These are phyloP conservation scores for Penicillium robsamsonii DNA, from an alignment of 495 filamentous ascomycete species.

Conservation along the genomic window DNA sequence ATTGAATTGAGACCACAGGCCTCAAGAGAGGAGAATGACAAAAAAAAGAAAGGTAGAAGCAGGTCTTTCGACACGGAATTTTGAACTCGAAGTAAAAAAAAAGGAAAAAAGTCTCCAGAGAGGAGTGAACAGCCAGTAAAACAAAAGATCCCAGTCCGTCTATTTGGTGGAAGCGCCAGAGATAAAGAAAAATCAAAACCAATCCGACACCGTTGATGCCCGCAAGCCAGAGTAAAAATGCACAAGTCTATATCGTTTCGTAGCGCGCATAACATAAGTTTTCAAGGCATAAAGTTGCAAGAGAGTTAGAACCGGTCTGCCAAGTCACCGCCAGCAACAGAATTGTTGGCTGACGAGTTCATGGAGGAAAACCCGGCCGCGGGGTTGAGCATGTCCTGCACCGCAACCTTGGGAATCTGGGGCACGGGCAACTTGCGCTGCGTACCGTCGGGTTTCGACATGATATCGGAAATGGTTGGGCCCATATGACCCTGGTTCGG, in stretches of 20 bases:
- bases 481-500: constrained; percentile 55
- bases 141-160: constrained; percentile 34
- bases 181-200: constrained; percentile 24
- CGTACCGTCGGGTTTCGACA: constrained; percentile 80
- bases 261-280: constrained; percentile 37
- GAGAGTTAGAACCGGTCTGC: constrained; percentile 38
- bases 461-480: constrained; percentile 86
- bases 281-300: constrained; percentile 18
- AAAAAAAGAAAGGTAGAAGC: constrained; percentile 15
- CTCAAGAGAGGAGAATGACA: constrained; percentile 28
- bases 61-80: constrained; percentile 21
- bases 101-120: constrained; percentile 4
- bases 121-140: constrained; percentile 9
- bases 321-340: constrained; percentile 45
- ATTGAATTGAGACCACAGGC: constrained; percentile 25
- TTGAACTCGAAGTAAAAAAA: constrained; percentile 18
- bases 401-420: constrained; percentile 80
- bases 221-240: constrained; percentile 37
- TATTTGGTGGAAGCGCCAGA: constrained; percentile 37
- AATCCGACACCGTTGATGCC: constrained; percentile 37
- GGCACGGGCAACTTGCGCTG: constrained; percentile 94
- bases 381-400: constrained; percentile 78
- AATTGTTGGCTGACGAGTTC: constrained; percentile 50
- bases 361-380: constrained; percentile 60
- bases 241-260: constrained; percentile 50